Conservation (phyloP, 2,329 filamentous ascomycete genomes). For the Tolypocladium cylindrosporum region DNA sequence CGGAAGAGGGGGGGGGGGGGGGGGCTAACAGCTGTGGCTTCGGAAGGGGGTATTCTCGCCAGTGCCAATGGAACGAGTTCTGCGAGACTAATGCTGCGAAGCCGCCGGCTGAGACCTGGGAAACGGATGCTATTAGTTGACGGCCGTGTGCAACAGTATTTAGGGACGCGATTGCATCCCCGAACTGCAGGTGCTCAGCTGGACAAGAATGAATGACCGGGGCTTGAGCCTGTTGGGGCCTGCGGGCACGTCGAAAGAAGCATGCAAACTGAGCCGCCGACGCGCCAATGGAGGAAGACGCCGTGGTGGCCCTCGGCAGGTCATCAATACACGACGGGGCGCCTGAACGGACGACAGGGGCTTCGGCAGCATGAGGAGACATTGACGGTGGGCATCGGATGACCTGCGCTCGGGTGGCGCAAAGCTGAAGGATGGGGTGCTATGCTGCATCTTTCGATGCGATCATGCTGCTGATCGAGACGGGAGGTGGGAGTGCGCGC, state of each 20-base stretch:
- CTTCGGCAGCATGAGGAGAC: neutral
- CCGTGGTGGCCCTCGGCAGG: neutral
- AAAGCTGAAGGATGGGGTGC: neutral
- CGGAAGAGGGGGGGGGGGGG: too few species aligned
- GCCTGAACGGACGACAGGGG: neutral
- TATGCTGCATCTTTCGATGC: neutral
- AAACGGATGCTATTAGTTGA: neutral
- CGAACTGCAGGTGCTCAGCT: neutral
- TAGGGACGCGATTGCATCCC: neutral
- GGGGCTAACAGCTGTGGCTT: neutral
- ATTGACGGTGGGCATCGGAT: neutral
- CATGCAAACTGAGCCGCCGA: neutral
- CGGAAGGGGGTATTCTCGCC: neutral
- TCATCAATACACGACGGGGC: neutral
- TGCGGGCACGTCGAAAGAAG: neutral
- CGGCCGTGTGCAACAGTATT: neutral
- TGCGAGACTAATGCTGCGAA: too few species aligned
- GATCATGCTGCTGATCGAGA: neutral
- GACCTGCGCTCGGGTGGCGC: neutral
- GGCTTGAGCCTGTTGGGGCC: neutral
- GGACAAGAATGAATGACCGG: neutral
- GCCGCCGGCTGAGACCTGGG: neutral
- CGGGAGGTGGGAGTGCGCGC: neutral
- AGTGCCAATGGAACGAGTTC: neutral
- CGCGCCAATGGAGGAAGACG: neutral